Percentiles rank a stretch among this genome's conserved stretches.
These are phyloP conservation scores for Nigrospora sphaerica DNA, from an alignment of 2,329 filamentous ascomycete genomes.

Conservation along the genomic window DNA sequence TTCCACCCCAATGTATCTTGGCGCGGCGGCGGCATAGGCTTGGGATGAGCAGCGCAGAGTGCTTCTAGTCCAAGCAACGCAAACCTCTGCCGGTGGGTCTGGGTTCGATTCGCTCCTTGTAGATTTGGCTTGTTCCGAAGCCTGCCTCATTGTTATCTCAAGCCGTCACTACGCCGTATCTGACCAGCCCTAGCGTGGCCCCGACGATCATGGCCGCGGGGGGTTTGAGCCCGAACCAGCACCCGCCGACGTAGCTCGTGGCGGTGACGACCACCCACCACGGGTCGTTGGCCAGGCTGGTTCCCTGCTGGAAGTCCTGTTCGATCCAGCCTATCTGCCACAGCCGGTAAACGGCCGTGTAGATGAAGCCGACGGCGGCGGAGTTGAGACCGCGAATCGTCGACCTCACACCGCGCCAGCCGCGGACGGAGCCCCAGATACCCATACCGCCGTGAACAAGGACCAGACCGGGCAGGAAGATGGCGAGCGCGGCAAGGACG, in stretches of 20 bases:
- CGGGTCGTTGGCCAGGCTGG: constrained; percentile 48
- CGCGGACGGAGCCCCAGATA: constrained; percentile 45
- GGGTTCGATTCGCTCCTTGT: no score
- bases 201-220: constrained; percentile 25
- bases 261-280: constrained; percentile 59
- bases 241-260: constrained; percentile 24
- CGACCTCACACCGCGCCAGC: constrained; percentile 37
- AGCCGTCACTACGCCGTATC: not conserved
- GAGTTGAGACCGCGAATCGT: constrained; percentile 51
- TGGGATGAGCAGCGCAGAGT: no score
- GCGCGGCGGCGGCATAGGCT: no score
- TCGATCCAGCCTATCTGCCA: constrained; percentile 57
- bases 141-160: no score
- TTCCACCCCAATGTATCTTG: no score
- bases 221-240: constrained; percentile 22
- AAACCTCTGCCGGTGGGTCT: no score
- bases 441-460: constrained; percentile 44
- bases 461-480: constrained; percentile 43
- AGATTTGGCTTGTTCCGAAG: no score
- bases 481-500: constrained; percentile 42
- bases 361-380: constrained; percentile 53
- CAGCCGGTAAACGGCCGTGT: constrained; percentile 56
- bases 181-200: constrained; percentile 22
- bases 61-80: no score
- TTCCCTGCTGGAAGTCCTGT: constrained; percentile 36